A percentile compares a stretch with the other conserved stretches of the same genome.
Conservation (phyloP, 1,284 basidiomycete species). For the Ustilago vetiveriae region DNA sequence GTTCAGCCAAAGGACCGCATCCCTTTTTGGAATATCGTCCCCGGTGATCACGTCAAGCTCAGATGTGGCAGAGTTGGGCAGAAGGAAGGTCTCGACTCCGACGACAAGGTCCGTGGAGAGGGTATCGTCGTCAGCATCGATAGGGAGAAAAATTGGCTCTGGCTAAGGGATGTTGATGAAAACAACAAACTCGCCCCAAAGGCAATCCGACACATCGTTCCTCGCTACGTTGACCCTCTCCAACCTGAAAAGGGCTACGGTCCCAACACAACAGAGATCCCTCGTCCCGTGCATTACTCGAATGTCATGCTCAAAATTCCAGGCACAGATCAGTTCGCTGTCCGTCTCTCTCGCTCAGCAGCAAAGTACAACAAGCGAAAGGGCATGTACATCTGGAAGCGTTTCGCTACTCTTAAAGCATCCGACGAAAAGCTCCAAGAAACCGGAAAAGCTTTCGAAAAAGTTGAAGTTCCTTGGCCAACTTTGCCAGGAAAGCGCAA, state of each 20-base stretch:
- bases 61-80: constrained; percentile 59
- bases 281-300: constrained; percentile 65
- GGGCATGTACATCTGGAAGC: constrained; percentile 61
- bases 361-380: constrained; percentile 50
- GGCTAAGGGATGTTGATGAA: constrained; percentile 59
- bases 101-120: constrained; percentile 54
- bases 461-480: constrained; percentile 64
- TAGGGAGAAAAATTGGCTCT: constrained; percentile 60
- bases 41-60: constrained; percentile 67
- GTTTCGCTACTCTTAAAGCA: constrained; percentile 58
- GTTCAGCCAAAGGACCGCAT: constrained; percentile 68
- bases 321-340: constrained; percentile 54
- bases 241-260: constrained; percentile 57
- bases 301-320: constrained; percentile 66
- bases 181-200: constrained; percentile 61
- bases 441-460: constrained; percentile 45
- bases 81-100: constrained; percentile 41
- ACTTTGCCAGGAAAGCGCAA: constrained; percentile 42
- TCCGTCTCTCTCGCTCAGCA: constrained; percentile 53
- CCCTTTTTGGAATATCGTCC: constrained; percentile 68
- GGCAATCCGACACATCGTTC: constrained; percentile 54
- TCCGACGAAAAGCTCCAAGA: constrained; percentile 41
- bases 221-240: constrained; percentile 55
- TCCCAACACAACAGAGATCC: constrained; percentile 55
- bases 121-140: constrained; percentile 62